phyloP scores from a whole-genome alignment of 2,329 filamentous ascomycete species.

The Onygena corvina region DNA sequence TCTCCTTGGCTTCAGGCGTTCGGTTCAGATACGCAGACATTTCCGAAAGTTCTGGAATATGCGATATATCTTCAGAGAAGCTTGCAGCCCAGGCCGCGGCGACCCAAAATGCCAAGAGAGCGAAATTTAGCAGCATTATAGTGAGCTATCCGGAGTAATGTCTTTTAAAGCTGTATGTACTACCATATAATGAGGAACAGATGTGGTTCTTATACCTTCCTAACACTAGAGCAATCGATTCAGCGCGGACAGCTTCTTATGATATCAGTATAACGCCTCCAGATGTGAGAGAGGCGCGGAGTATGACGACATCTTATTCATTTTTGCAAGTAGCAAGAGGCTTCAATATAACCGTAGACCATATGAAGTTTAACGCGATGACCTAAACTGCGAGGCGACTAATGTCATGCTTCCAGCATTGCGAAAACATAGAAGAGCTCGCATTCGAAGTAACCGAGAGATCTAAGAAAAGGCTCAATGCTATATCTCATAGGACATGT shows the following conservation, averaged over 20 bases:
- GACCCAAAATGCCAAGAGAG: conserved; percentile 11
- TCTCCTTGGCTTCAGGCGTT: conserved; percentile 9
- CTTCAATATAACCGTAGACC: neutral
- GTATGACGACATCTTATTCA: neutral
- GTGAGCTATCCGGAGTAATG: neutral
- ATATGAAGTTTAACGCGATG: neutral
- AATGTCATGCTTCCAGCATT: too few relatives aligned
- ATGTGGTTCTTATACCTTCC: neutral
- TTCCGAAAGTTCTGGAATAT: conserved; percentile 14
- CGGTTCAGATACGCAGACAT: conserved; percentile 13
- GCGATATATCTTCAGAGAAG: conserved; percentile 13
- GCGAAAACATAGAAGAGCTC: too few relatives aligned
- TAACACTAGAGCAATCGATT: neutral
- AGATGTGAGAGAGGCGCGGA: neutral
- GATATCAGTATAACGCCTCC: conserved; percentile 3
- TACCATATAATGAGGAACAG: neutral
- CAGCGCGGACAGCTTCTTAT: neutral
- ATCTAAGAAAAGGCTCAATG: too few relatives aligned
- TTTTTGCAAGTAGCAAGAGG: neutral
- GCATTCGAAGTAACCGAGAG: too few relatives aligned
- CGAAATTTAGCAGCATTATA: neutral
- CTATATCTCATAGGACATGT: too few relatives aligned
- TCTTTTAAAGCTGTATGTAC: neutral
- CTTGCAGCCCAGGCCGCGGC: conserved; percentile 11
- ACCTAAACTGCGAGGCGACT: neutral